Conservation (phyloP, 2,329 filamentous ascomycete genomes). For the Botrytis tulipae region DNA sequence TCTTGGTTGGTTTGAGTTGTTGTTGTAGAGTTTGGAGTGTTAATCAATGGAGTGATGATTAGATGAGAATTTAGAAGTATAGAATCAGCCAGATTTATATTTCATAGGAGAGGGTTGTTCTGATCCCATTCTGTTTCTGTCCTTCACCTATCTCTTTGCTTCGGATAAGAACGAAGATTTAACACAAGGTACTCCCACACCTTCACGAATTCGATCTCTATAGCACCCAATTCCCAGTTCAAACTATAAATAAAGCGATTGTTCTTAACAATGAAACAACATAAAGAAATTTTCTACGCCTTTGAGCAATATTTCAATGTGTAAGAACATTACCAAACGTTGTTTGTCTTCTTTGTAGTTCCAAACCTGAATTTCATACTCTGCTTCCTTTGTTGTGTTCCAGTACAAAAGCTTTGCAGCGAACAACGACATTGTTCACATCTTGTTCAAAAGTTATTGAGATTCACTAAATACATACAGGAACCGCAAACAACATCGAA, state of each 20-base stretch:
- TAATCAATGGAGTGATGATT: background rate
- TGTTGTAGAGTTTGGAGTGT: background rate
- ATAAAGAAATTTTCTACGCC: background rate
- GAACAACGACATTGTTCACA: conserved; percentile 6
- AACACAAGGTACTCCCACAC: background rate
- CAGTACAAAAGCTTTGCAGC: background rate
- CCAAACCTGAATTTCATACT: background rate
- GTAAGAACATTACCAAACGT: background rate
- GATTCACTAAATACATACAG: background rate
- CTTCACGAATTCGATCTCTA: background rate
- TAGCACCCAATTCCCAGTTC: background rate
- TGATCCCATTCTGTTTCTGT: background rate
- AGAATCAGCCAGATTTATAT: background rate
- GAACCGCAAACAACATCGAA: background rate
- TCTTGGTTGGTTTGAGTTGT: background rate
- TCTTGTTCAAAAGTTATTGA: background rate
- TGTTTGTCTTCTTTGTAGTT: background rate
- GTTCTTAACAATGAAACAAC: background rate
- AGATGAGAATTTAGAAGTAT: background rate
- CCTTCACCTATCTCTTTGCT: background rate
- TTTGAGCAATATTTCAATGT: background rate
- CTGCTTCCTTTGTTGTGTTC: background rate
- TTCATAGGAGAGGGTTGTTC: background rate
- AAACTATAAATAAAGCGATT: background rate
- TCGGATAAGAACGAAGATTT: background rate